Evolutionary conservation across 2,329 filamentous ascomycete species (phyloP), one percentile per base, ranked within the genome.

Genomic region (Arthroderma sp.): DNA sequence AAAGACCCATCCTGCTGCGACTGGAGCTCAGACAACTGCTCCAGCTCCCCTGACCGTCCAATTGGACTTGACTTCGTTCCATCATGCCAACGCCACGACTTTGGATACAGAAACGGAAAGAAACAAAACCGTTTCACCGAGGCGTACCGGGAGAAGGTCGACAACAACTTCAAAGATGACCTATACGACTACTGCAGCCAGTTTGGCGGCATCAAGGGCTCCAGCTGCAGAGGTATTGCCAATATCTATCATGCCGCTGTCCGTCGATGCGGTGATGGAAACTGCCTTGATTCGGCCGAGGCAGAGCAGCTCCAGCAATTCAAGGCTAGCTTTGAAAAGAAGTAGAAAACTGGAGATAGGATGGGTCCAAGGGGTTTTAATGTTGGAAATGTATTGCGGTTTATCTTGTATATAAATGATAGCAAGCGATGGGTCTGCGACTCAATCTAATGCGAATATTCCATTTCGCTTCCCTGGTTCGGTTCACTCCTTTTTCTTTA

Each of bases 61-160:
- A 28, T 32, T 11, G 60, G 60, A 4, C 63, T 59, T 44, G 44
- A 63, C 39, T 64, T 64, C 49, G 37, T 53, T 22, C 40, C 62
- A 0, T 66, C 64, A 8, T 75, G 72, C 60, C 57, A 71, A 47
- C 70, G 74, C 5, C 74, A 78, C 48, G 74, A 77, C 53, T 77
- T 77, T 55, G 73, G 72, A 1, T 74, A 74, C 54, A 59, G 65
- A 11, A 77, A 78, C 59, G 76, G 68, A 55, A 70, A 71, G 42
- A 46, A 43, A 1, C 72, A 76, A 53, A 57, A 43, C 2, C 66
- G 73, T 2, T 74, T 76, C 55, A 68, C 62, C 3, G 56, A 60
- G 5, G 56, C 50, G 5, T 59, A 56, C 43, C 71, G 70, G 53
- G 43, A 55, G n/a, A 57, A 49, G 4, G 70, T 77, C 36, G 73